phyloP scores from a whole-genome alignment of 805 yeast species.

The Lachancea fermentati region DNA sequence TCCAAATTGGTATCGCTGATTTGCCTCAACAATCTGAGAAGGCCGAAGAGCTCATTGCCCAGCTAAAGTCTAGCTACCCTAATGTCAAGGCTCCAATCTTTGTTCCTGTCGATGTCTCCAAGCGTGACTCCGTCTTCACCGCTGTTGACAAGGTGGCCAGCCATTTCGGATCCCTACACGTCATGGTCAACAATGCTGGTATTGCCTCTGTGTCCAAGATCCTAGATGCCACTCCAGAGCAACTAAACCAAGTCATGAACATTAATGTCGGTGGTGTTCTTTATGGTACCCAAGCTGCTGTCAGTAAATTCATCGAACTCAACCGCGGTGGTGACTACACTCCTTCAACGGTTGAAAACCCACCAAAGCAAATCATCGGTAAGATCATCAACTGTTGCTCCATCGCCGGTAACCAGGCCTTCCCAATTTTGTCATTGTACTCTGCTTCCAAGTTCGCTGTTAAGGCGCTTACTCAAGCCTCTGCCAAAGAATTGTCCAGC shows the following conservation, averaged over 20 bases:
- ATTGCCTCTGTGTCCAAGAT: conserved; percentile 27
- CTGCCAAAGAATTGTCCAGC: conserved; percentile 36
- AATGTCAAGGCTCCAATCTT: conserved; percentile 20
- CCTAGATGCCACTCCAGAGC: conserved; percentile 27
- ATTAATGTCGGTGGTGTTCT: conserved; percentile 33
- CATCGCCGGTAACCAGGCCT: conserved; percentile 32
- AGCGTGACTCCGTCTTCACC: conserved; percentile 20
- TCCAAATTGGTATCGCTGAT: conserved; percentile 34
- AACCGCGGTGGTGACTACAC: conserved; percentile 6
- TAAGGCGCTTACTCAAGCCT: conserved; percentile 33
- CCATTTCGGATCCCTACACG: conserved; percentile 32
- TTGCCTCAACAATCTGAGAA: conserved; percentile 17
- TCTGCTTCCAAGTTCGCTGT: conserved; percentile 37
- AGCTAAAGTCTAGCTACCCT: conserved; percentile 12
- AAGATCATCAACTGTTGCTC: conserved; percentile 38
- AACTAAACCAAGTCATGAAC: conserved; percentile 19
- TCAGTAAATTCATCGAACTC: conserved; percentile 23
- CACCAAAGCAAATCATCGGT: conserved; percentile 25
- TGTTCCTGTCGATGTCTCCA: conserved; percentile 25
- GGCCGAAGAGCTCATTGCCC: conserved; percentile 19
- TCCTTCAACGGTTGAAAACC: conserved; percentile 1
- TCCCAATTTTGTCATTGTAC: conserved; percentile 31
- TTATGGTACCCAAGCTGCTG: conserved; percentile 34
- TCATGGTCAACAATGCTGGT: conserved; percentile 37
- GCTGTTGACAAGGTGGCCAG: conserved; percentile 28